These are phyloP conservation scores for Raphanus hybrid DNA, from an alignment of 441 rosid genomes.

Conservation along the genomic window DNA sequence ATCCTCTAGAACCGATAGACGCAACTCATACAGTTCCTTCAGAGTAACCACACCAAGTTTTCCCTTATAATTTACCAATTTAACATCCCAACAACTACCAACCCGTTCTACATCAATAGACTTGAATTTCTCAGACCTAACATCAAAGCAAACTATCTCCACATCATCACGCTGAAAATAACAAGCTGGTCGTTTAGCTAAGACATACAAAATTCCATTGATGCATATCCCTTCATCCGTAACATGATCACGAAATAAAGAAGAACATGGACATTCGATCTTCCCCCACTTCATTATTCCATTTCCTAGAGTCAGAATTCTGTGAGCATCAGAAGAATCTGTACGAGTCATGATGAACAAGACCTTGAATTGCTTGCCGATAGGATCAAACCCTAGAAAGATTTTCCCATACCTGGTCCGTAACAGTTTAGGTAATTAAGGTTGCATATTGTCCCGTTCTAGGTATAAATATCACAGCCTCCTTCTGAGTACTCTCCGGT, in stretches of 20 bases:
- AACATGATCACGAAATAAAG: too few species aligned
- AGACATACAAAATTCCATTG: slow-evolving; percentile 1
- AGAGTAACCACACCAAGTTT: not conserved
- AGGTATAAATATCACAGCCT: not conserved
- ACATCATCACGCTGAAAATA: not conserved
- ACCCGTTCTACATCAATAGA: not conserved
- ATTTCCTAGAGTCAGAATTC: not conserved
- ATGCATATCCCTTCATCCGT: not conserved
- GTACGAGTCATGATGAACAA: not conserved
- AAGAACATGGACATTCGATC: not conserved
- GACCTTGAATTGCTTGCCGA: slow-evolving; percentile 9
- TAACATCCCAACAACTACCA: not conserved
- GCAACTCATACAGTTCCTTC: not conserved
- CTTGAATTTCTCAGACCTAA: not conserved
- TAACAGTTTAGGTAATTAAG: not conserved
- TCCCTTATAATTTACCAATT: not conserved
- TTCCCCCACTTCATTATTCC: not conserved
- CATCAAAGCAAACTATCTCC: not conserved
- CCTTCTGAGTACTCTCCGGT: too few species aligned
- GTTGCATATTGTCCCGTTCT: not conserved
- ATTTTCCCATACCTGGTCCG: too few species aligned
- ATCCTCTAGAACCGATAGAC: slow-evolving; percentile 17
- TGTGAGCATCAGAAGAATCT: not conserved
- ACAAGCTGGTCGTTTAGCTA: not conserved
- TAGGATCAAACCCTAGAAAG: slow-evolving; percentile 14